Conservation (phyloP, 192 early-diverging fungal genomes). For the Jimgerdemannia lactiflua region DNA sequence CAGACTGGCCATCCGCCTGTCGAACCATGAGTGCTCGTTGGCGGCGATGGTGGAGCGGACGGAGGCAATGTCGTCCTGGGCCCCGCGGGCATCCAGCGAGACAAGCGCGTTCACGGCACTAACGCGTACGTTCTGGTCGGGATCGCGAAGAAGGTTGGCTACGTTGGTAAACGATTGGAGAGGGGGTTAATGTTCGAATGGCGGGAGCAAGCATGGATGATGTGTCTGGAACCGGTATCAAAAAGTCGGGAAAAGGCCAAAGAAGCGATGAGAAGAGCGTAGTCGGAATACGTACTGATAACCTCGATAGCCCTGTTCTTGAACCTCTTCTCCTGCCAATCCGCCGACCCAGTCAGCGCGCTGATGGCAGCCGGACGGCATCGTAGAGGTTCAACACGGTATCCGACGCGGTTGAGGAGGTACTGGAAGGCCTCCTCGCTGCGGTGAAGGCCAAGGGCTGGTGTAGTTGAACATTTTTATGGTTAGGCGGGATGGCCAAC, state of each 20-base stretch:
- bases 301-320: constrained; percentile 15
- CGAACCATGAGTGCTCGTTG: constrained; percentile 17
- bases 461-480: background rate
- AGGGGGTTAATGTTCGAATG: background rate
- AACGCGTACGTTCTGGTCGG: background rate
- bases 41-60: constrained; percentile 6
- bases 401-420: constrained; percentile 17
- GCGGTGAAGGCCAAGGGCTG: constrained; percentile 35
- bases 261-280: background rate
- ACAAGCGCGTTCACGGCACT: background rate
- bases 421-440: constrained; percentile 34
- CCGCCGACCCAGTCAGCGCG: constrained; percentile 1
- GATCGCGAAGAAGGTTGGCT: constrained; percentile 12
- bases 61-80: background rate
- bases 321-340: constrained; percentile 17
- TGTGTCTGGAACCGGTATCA: background rate
- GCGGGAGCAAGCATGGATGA: background rate
- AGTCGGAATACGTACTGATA: constrained; percentile 8
- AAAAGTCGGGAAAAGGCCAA: background rate
- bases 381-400: constrained; percentile 18
- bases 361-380: background rate
- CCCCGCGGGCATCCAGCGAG: background rate
- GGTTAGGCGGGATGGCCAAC: background rate
- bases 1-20: constrained; percentile 7
- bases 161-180: background rate